Conservation (phyloP, 106 monocot species). For the Narthecium ossifragum region DNA sequence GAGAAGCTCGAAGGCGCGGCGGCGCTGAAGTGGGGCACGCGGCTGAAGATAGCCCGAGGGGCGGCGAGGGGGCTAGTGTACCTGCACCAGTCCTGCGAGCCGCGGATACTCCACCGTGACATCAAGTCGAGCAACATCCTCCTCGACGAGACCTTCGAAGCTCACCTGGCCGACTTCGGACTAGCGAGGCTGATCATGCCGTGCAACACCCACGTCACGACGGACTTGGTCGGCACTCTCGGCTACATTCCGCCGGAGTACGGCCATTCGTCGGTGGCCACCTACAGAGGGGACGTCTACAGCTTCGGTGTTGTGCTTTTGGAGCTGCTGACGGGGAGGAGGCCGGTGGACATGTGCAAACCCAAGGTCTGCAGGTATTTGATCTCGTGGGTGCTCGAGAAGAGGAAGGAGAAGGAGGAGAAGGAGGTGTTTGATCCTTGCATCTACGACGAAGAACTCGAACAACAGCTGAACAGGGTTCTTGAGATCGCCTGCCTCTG, state of each 20-base stretch:
- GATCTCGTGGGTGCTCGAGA: slow-evolving; percentile 10
- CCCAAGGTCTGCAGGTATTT: slow-evolving; percentile 7
- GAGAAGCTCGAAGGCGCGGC: slow-evolving; percentile 4
- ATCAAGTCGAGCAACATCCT: slow-evolving; percentile 12
- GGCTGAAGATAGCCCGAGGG: slow-evolving; percentile 7
- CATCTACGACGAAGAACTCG: slow-evolving; percentile 2
- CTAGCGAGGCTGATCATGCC: slow-evolving; percentile 9
- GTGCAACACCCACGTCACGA: slow-evolving; percentile 7
- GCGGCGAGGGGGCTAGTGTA: slow-evolving; percentile 7
- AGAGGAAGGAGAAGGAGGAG: slow-evolving; percentile 10
- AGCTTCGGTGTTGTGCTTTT: slow-evolving; percentile 9
- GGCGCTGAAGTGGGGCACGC: neutral
- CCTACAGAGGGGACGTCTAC: slow-evolving; percentile 7
- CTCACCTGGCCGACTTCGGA: slow-evolving; percentile 11
- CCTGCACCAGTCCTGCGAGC: slow-evolving; percentile 11
- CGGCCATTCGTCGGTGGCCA: slow-evolving; percentile 12
- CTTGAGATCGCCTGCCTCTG: slow-evolving; percentile 12
- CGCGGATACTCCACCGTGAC: slow-evolving; percentile 9
- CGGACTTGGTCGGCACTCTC: slow-evolving; percentile 5
- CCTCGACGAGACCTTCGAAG: slow-evolving; percentile 1
- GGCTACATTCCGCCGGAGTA: slow-evolving; percentile 13
- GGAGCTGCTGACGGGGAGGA: slow-evolving; percentile 9
- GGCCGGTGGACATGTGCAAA: slow-evolving; percentile 14
- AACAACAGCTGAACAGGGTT: slow-evolving; percentile 2
- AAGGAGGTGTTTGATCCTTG: slow-evolving; percentile 7